phyloP scores from a whole-genome alignment of 139 green algal species.

The Volvox reticuliferus region DNA sequence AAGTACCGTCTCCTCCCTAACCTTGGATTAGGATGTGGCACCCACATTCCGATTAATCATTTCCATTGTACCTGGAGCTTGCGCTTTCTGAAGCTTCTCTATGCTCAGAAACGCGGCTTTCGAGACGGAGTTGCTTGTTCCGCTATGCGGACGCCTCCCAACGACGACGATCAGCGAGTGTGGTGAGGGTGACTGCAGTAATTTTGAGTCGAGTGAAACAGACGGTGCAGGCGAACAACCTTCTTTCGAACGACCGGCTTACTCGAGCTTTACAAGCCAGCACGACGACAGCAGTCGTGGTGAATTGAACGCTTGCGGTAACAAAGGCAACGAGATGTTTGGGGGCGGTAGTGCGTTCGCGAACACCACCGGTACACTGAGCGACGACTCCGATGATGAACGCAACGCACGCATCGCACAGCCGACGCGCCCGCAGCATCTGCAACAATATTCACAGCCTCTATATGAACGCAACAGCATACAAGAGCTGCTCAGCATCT shows the following conservation, averaged over 20 bases:
- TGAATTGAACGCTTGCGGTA: neutral
- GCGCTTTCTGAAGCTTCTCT: neutral
- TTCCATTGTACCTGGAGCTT: neutral
- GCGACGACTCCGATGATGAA: neutral
- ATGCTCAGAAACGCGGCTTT: constrained; percentile 2
- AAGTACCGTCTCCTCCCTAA: too few relatives aligned
- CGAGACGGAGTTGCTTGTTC: neutral
- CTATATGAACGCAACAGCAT: neutral
- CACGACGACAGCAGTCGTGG: neutral
- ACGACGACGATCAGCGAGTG: neutral
- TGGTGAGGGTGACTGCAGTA: neutral
- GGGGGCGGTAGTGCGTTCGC: constrained; percentile 4
- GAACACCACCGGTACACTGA: neutral
- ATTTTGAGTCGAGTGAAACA: neutral
- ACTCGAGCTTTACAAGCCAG: constrained; percentile 17
- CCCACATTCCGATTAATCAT: too few relatives aligned
- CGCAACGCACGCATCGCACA: constrained; percentile 12
- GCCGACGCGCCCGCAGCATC: neutral
- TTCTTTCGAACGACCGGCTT: neutral
- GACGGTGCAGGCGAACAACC: neutral
- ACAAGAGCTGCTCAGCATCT: constrained; percentile 7
- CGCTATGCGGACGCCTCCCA: neutral
- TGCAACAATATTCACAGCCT: neutral
- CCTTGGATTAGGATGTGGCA: too few relatives aligned
- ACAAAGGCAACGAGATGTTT: neutral